Evolutionary conservation across 164 flowering plant species (phyloP).

Genomic region (Hamamelis virginiana): DNA sequence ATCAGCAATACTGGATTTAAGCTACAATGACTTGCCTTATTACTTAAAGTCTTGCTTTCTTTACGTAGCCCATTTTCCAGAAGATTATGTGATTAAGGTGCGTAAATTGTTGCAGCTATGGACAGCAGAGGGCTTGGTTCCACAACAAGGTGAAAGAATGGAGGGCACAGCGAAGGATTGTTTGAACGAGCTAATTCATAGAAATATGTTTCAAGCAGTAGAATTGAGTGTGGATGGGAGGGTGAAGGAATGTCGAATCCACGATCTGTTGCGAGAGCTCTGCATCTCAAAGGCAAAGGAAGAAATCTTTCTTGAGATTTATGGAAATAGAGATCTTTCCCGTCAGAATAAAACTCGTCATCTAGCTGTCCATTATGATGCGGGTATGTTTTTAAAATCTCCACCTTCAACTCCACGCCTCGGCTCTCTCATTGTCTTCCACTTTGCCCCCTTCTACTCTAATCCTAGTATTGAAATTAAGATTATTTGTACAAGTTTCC

Average conservation of each 20-base stretch:
- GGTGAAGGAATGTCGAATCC: conserved; percentile 15
- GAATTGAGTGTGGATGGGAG: conserved; percentile 12
- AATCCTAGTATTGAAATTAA: too few species aligned
- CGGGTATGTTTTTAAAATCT: neutral
- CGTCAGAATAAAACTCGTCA: too few species aligned
- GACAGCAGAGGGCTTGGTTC: conserved; percentile 33
- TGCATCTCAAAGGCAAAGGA: conserved; percentile 6
- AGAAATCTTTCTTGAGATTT: too few species aligned
- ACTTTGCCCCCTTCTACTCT: too few species aligned
- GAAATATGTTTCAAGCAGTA: conserved; percentile 28
- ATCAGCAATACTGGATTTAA: conserved; percentile 15
- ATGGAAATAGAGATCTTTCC: too few species aligned
- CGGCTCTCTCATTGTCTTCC: conserved; percentile 7
- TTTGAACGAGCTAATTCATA: conserved; percentile 25
- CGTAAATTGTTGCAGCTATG: too few species aligned
- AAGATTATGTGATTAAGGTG: too few species aligned
- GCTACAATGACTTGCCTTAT: too few species aligned
- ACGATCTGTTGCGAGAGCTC: conserved; percentile 15
- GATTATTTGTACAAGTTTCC: too few species aligned
- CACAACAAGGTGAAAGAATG: conserved; percentile 6
- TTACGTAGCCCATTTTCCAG: conserved; percentile 29
- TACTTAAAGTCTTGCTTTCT: too few species aligned
- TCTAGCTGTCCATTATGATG: too few species aligned
- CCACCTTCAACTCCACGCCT: conserved; percentile 1
- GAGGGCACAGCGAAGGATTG: conserved; percentile 26